phyloP scores from a whole-genome alignment of 2,329 filamentous ascomycete genomes.

The Pseudonectria foliicola region DNA sequence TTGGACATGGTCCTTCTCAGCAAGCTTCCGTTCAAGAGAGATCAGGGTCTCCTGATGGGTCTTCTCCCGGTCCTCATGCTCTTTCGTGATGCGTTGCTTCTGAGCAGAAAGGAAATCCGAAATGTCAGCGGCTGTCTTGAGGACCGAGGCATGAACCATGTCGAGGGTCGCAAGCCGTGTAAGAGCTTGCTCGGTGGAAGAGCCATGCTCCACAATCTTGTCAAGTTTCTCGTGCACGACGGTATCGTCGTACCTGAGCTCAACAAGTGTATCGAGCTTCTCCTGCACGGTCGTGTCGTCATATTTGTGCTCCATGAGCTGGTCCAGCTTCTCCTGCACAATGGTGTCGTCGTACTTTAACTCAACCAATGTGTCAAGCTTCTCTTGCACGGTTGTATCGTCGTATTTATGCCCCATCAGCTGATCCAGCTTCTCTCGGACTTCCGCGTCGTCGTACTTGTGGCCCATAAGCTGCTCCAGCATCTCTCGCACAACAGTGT shows the following conservation, averaged over 20 bases:
- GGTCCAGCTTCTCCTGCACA: slow-evolving; percentile 43
- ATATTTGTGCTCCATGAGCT: slow-evolving; percentile 24
- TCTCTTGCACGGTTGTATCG: slow-evolving; percentile 36
- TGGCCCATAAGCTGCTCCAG: slow-evolving; percentile 21
- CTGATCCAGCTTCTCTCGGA: slow-evolving; percentile 23
- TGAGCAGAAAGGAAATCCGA: slow-evolving; percentile 74
- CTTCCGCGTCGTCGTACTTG: slow-evolving; percentile 19
- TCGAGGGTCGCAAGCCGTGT: slow-evolving; percentile 76
- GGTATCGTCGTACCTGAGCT: slow-evolving; percentile 52
- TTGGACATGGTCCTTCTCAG: slow-evolving; percentile 57
- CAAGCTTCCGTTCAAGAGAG: slow-evolving; percentile 68
- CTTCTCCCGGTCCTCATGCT: slow-evolving; percentile 71
- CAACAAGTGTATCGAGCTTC: slow-evolving; percentile 18
- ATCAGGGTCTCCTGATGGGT: slow-evolving; percentile 73
- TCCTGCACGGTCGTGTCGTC: slow-evolving; percentile 15
- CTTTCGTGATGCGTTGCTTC: slow-evolving; percentile 65
- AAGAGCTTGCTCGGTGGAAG: slow-evolving; percentile 61
- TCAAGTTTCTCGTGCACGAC: slow-evolving; percentile 33
- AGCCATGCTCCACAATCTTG: slow-evolving; percentile 53
- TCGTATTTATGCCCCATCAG: slow-evolving; percentile 51
- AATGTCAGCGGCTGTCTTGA: slow-evolving; percentile 76
- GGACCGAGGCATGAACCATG: slow-evolving; percentile 81
- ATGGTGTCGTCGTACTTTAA: slow-evolving; percentile 49
- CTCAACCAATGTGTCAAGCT: slow-evolving; percentile 35
- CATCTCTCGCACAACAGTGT: slow-evolving; percentile 25